phyloP scores from a whole-genome alignment of 202 grass and related monocot species.

The Hordeum pubiflorum region DNA sequence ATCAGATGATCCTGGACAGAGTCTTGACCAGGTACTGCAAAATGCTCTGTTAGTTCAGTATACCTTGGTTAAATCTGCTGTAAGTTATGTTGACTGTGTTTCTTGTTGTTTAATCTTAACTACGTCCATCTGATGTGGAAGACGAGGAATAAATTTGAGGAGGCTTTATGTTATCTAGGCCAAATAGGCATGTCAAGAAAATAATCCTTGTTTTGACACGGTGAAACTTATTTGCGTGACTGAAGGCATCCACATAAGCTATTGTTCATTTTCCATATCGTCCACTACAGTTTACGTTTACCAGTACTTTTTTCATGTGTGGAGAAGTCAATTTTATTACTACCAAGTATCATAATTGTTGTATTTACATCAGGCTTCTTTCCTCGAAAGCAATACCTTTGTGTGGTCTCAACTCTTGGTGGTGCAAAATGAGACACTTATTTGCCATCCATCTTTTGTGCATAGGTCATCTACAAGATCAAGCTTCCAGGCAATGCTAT shows the following conservation, averaged over 20 bases:
- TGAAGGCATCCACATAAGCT: neutral
- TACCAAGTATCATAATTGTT: neutral
- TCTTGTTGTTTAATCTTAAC: neutral
- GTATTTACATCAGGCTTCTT: conserved; percentile 5
- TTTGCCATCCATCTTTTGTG: conserved; percentile 10
- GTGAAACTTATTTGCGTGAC: neutral
- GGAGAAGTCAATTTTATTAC: neutral
- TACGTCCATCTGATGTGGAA: neutral
- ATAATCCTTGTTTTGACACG: neutral
- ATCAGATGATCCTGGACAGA: conserved; percentile 71
- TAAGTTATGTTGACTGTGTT: neutral
- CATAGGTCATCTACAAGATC: conserved; percentile 90
- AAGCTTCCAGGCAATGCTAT: conserved; percentile 94
- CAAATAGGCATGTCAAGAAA: conserved; percentile 4
- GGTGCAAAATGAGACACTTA: conserved; percentile 12
- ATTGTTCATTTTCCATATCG: conserved; percentile 4
- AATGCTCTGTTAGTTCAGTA: conserved; percentile 6
- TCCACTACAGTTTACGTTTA: neutral
- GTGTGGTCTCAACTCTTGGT: neutral
- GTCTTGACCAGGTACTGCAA: conserved; percentile 77
- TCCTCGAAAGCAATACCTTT: conserved; percentile 2
- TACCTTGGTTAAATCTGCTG: conserved; percentile 9
- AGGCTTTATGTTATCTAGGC: neutral
- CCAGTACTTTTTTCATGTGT: neutral
- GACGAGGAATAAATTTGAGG: neutral